phyloP scores from a whole-genome alignment of 306 rosid species.

The Nissolia schottii region DNA sequence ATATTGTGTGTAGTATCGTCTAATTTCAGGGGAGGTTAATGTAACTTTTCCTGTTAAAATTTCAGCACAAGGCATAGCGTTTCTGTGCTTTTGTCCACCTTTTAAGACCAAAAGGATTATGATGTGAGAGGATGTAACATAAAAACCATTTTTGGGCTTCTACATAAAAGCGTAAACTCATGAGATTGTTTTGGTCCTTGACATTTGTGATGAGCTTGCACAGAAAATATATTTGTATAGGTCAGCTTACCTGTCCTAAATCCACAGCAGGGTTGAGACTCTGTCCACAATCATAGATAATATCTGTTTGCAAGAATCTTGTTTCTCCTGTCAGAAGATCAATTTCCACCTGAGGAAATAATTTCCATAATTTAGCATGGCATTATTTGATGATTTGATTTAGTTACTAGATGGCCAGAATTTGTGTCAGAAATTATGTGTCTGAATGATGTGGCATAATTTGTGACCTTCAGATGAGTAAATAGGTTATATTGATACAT shows the following conservation, averaged over 20 bases:
- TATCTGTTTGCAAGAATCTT: constrained; percentile 58
- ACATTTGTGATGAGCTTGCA: background rate
- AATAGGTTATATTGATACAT: too few species aligned
- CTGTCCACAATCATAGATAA: constrained; percentile 85
- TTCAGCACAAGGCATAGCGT: background rate
- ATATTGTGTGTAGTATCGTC: too few species aligned
- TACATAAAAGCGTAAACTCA: background rate
- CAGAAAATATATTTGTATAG: background rate
- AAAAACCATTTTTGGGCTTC: too few species aligned
- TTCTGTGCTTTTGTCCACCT: too few species aligned
- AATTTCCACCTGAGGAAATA: constrained; percentile 70
- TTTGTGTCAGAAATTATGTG: too few species aligned
- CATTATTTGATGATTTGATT: background rate
- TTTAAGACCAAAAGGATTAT: too few species aligned
- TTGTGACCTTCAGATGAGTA: too few species aligned
- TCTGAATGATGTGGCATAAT: too few species aligned
- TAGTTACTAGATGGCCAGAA: too few species aligned
- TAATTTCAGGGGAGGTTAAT: too few species aligned
- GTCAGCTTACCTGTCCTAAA: constrained; percentile 70
- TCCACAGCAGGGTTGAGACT: constrained; percentile 96
- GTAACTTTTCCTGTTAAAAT: too few species aligned
- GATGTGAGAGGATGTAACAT: too few species aligned
- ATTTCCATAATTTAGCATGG: constrained; percentile 13
- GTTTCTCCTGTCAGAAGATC: constrained; percentile 82
- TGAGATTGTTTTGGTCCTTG: background rate